Conservation (phyloP, 345 rosid genomes). For the Citrus maxima region DNA sequence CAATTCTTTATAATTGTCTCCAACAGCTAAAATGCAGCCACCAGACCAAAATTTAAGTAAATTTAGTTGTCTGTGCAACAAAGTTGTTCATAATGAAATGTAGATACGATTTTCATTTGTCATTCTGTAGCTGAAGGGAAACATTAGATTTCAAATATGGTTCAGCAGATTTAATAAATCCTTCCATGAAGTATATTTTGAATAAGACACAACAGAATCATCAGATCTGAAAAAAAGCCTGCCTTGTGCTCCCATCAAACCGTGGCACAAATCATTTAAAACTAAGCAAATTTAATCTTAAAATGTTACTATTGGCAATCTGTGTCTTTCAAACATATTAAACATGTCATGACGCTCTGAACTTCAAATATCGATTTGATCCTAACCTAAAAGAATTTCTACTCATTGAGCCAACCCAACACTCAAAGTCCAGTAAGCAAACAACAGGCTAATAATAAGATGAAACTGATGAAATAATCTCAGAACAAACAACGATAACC, state of each 20-base stretch:
- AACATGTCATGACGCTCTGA: background rate
- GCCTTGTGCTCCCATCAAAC: background rate
- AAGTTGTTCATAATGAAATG: slow-evolving; percentile 6
- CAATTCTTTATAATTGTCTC: slow-evolving; percentile 98
- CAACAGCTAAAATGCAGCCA: slow-evolving; percentile 56
- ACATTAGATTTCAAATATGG: background rate
- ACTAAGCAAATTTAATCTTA: background rate
- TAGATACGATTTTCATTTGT: background rate
- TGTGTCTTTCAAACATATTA: background rate
- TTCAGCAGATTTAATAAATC: background rate
- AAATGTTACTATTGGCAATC: background rate
- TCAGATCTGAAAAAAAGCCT: background rate
- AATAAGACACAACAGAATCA: background rate
- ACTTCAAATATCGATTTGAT: background rate
- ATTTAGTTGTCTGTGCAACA: slow-evolving; percentile 1
- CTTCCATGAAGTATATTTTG: background rate
- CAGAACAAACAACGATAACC: background rate
- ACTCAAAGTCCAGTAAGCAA: background rate
- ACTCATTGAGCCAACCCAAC: background rate
- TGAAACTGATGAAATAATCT: background rate
- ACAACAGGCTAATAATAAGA: background rate
- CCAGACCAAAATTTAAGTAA: slow-evolving; percentile 19
- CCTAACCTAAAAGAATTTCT: background rate
- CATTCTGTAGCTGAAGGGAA: background rate
- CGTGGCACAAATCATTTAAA: background rate